Percentiles rank a stretch among this genome's conserved stretches.
Conservation (phyloP, 768 basidiomycete genomes). For the Boletus tylopilopsis region DNA sequence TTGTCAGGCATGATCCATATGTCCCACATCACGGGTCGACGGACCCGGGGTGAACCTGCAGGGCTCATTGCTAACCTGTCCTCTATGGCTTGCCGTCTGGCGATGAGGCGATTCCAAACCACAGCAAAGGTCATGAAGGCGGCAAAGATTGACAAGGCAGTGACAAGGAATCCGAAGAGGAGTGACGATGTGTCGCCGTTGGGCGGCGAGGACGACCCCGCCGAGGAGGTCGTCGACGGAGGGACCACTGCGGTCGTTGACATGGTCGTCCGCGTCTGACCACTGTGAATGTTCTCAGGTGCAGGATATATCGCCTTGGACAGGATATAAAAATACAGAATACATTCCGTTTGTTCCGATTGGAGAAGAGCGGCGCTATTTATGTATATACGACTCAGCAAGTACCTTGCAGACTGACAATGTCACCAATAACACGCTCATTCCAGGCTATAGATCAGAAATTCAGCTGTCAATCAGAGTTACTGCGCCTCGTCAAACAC, state of each 20-base stretch:
- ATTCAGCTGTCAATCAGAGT: too few relatives aligned
- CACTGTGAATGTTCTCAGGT: constrained; percentile 14
- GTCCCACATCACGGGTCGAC: constrained; percentile 26
- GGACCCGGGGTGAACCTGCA: background rate
- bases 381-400: constrained; percentile 5
- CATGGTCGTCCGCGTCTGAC: constrained; percentile 16
- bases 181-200: constrained; percentile 20
- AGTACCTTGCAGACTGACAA: background rate
- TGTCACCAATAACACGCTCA: too few relatives aligned
- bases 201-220: constrained; percentile 3
- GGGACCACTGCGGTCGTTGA: constrained; percentile 12
- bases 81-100: constrained; percentile 27
- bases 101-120: constrained; percentile 32
- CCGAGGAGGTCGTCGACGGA: background rate
- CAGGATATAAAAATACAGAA: background rate
- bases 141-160: constrained; percentile 28
- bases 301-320: background rate
- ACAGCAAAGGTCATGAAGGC: constrained; percentile 30
- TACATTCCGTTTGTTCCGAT: constrained; percentile 10
- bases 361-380: constrained; percentile 2
- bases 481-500: too few relatives aligned
- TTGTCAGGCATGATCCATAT: constrained; percentile 9
- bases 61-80: constrained; percentile 9
- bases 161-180: constrained; percentile 32
- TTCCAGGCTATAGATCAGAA: too few relatives aligned